A percentile compares a stretch with the other conserved stretches of the same genome.
These are phyloP conservation scores for Fusarium torreyae DNA, from an alignment of 2,329 filamentous ascomycete genomes.

Conservation along the genomic window DNA sequence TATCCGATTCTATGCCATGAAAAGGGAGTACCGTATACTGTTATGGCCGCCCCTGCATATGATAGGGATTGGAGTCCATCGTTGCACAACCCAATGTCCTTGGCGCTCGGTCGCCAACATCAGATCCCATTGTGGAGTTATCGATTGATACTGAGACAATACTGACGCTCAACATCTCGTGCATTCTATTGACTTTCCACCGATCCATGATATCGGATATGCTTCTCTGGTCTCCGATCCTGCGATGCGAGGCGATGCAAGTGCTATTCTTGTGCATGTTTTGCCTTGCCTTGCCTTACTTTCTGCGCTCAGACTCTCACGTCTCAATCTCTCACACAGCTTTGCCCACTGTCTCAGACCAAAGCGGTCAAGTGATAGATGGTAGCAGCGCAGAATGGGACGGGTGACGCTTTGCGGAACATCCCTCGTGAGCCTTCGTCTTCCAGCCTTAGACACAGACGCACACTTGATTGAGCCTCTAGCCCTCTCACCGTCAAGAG, in stretches of 20 bases:
- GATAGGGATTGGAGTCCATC: neutral
- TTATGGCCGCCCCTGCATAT: constrained; percentile 23
- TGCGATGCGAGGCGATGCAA: constrained; percentile 15
- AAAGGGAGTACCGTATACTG: neutral
- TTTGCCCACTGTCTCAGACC: constrained; percentile 37
- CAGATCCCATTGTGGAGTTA: constrained; percentile 5
- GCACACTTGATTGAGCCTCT: constrained; percentile 18
- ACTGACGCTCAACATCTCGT: constrained; percentile 14
- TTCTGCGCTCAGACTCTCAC: constrained; percentile 29
- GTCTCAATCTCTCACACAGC: constrained; percentile 15
- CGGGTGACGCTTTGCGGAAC: constrained; percentile 34
- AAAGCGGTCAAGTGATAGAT: constrained; percentile 39
- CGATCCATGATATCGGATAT: constrained; percentile 16
- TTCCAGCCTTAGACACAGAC: constrained; percentile 32
- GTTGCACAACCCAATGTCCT: constrained; percentile 19
- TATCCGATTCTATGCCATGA: neutral
- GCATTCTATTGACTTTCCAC: constrained; percentile 21
- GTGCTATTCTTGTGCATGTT: constrained; percentile 17
- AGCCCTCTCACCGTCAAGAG: constrained; percentile 31
- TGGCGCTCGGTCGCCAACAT: constrained; percentile 18
- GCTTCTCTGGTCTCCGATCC: constrained; percentile 20
- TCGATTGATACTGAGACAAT: constrained; percentile 35
- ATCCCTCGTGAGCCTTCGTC: constrained; percentile 41
- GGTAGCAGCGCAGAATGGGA: constrained; percentile 17
- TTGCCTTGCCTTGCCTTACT: constrained; percentile 8